A percentile compares a stretch with the other conserved stretches of the same genome.
These are phyloP conservation scores for Fusarium brachygibbosum DNA, from an alignment of 2,329 filamentous ascomycete species.

Conservation along the genomic window DNA sequence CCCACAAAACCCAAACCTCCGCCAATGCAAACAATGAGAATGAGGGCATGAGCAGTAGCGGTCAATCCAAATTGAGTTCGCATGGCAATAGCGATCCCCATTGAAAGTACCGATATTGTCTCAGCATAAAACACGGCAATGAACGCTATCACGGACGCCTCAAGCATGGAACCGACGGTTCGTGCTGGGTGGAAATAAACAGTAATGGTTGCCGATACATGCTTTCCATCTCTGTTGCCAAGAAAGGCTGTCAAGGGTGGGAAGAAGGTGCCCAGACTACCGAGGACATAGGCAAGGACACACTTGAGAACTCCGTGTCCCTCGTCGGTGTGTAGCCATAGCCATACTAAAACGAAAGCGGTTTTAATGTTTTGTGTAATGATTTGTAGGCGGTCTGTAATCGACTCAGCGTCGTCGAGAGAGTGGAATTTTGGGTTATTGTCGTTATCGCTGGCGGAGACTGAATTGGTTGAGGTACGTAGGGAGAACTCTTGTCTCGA, in stretches of 20 bases:
- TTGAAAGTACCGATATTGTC: constrained; percentile 83
- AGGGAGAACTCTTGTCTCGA: constrained; percentile 84
- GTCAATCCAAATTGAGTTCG: constrained; percentile 75
- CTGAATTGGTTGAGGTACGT: constrained; percentile 62
- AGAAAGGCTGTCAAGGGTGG: constrained; percentile 78
- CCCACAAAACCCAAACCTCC: constrained; percentile 89
- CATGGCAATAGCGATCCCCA: constrained; percentile 88
- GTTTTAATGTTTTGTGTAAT: constrained; percentile 56
- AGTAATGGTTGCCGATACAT: constrained; percentile 92
- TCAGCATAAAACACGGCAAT: constrained; percentile 80
- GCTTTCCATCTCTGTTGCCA: constrained; percentile 89
- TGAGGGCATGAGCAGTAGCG: constrained; percentile 80
- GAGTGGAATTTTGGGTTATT: constrained; percentile 38
- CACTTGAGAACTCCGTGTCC: constrained; percentile 90
- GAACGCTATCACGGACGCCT: constrained; percentile 82
- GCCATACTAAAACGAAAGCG: constrained; percentile 66
- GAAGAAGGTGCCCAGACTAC: constrained; percentile 88
- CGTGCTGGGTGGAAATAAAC: constrained; percentile 95
- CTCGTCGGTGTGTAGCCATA: constrained; percentile 72
- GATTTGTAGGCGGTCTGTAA: constrained; percentile 54
- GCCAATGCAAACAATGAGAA: constrained; percentile 86
- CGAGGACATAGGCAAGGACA: constrained; percentile 88
- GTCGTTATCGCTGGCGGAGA: constrained; percentile 29
- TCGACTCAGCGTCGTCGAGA: constrained; percentile 49
- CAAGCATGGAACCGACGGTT: constrained; percentile 88